A percentile compares a stretch with the other conserved stretches of the same genome.
These are phyloP conservation scores for Acephala macrosclerotiorum DNA, from an alignment of 2,329 filamentous ascomycete species.

Conservation along the genomic window DNA sequence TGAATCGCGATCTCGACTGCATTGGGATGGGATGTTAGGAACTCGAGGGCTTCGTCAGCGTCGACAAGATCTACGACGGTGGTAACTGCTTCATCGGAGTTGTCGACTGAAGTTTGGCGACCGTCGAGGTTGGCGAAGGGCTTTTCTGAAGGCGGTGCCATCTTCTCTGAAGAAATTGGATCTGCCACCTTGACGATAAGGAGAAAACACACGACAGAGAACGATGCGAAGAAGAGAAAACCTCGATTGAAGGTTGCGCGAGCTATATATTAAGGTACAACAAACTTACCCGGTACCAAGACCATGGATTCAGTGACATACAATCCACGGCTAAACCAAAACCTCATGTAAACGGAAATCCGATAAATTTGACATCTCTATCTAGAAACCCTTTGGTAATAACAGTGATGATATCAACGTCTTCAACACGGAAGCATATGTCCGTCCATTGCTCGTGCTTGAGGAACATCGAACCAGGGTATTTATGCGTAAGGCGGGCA, in stretches of 20 bases:
- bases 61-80: slow-evolving; percentile 31
- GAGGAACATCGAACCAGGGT: not conserved
- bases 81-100: not conserved
- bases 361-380: slow-evolving; percentile 4
- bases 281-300: not conserved
- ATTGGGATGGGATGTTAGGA: slow-evolving; percentile 23
- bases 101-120: slow-evolving; percentile 7
- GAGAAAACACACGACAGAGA: not conserved
- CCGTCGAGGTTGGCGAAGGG: slow-evolving; percentile 16
- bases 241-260: not conserved
- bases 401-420: not conserved
- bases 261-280: slow-evolving; percentile 3
- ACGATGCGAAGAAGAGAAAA: not conserved
- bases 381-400: not conserved
- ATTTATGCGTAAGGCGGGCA: not conserved
- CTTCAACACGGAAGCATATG: not conserved
- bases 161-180: not conserved
- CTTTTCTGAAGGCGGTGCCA: slow-evolving; percentile 8
- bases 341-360: not conserved
- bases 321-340: not conserved
- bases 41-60: slow-evolving; percentile 26
- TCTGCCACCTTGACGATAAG: not conserved
- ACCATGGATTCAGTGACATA: not conserved
- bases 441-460: not conserved
- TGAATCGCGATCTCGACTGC: slow-evolving; percentile 36